Conservation (phyloP, 1,284 basidiomycete species). For the Sutorius eximius region DNA sequence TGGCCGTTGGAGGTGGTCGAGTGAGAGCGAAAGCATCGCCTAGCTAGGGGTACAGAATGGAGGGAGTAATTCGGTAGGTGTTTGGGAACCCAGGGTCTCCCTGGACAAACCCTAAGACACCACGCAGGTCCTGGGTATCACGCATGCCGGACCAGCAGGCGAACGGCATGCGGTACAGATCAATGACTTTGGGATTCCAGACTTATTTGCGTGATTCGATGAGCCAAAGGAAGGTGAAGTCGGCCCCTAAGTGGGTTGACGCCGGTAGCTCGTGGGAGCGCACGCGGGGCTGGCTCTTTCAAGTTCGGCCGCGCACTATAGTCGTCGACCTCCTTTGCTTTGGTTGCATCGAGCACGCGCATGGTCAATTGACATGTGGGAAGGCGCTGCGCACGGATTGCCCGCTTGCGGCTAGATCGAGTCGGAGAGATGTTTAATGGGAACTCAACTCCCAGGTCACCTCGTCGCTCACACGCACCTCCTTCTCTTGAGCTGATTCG, state of each 20-base stretch:
- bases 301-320: constrained; percentile 9
- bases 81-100: constrained; percentile 29
- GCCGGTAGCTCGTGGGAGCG: constrained; percentile 32
- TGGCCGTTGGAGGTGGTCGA: constrained; percentile 30
- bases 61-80: constrained; percentile 25
- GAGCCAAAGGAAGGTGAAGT: constrained; percentile 18
- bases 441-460: constrained; percentile 3
- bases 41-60: constrained; percentile 27
- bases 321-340: not conserved
- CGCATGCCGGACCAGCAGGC: constrained; percentile 35
- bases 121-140: constrained; percentile 32
- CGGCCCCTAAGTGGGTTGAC: constrained; percentile 36
- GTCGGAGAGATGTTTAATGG: constrained; percentile 3
- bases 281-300: constrained; percentile 11
- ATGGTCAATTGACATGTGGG: constrained; percentile 8
- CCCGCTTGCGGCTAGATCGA: constrained; percentile 13
- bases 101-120: constrained; percentile 34
- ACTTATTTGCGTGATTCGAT: constrained; percentile 32
- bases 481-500: constrained; percentile 16
- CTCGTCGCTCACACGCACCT: constrained; percentile 32
- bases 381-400: constrained; percentile 8
- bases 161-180: constrained; percentile 35
- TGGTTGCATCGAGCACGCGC: constrained; percentile 8
- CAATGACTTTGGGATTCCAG: constrained; percentile 35
- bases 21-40: constrained; percentile 34